These are phyloP conservation scores for Aurifilum marmelostoma DNA, from an alignment of 2,329 filamentous ascomycete species.

Conservation along the genomic window DNA sequence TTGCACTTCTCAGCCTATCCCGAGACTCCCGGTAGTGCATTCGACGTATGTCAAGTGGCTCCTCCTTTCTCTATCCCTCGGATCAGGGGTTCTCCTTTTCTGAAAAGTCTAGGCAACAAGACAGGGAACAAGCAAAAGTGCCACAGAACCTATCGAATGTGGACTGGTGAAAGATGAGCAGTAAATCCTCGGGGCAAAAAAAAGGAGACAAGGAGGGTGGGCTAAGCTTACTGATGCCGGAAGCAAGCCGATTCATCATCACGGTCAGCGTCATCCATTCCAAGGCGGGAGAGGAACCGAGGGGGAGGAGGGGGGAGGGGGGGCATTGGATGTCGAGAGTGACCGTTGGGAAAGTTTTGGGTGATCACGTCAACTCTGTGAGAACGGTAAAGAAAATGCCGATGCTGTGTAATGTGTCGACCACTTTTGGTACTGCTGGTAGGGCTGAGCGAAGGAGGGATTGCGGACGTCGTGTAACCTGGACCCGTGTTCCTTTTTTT, in stretches of 20 bases:
- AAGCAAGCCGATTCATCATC: not conserved
- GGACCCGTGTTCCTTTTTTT: not conserved
- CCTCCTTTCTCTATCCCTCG: too few species aligned
- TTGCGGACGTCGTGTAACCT: constrained; percentile 24
- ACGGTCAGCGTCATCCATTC: too few species aligned
- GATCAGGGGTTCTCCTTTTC: not conserved
- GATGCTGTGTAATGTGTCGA: constrained; percentile 26
- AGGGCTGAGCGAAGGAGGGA: constrained; percentile 25
- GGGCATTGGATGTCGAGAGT: not conserved
- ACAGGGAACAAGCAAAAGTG: not conserved
- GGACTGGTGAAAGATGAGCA: not conserved
- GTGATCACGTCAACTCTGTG: constrained; percentile 10
- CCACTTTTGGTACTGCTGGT: constrained; percentile 17
- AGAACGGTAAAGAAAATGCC: constrained; percentile 19
- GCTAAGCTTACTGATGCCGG: constrained; percentile 2
- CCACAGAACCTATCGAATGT: not conserved
- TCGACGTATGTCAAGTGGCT: too few species aligned
- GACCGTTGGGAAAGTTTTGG: not conserved
- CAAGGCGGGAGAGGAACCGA: not conserved
- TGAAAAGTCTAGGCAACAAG: not conserved
- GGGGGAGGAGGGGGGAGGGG: too few species aligned
- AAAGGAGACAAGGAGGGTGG: not conserved
- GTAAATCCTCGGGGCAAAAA: not conserved
- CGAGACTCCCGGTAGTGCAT: not conserved
- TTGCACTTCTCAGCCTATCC: not conserved